Base-by-base conservation (phyloP, 495 filamentous ascomycete genomes). In the Hyaloscypha finlandica region DNA sequence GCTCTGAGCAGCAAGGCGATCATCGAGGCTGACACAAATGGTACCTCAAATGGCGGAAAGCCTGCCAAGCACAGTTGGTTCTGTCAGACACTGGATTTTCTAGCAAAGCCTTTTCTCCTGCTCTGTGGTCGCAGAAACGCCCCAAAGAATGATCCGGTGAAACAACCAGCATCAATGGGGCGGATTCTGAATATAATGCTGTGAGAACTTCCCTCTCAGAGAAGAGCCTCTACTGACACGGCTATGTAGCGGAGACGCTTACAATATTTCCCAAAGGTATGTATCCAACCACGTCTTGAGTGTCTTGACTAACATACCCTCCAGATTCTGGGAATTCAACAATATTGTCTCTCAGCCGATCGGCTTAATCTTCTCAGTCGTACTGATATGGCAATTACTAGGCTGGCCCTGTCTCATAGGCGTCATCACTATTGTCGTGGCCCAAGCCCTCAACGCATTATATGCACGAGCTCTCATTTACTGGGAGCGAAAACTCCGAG, bases 131-230 rank as follows among this genome's bases (percentile, higher is more conserved):
- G 72, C 14, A 2, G 63, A 22, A 68, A 69, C 30, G 67, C 73
- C 51, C 42, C 42, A 1, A 62, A 74, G 68, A 61, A 75, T 76
- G 29, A 16, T 70, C 59, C 66, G 12, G 56, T 63, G 8, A 63
- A 61, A 33, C 60, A 84, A 72, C 83, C 89, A 3, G 90, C 92
- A 0, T 89, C 89, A 0, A 91, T 91, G 76, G 92, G 92, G 20
- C 94, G 94, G 71, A 93, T 94, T 42, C 84, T 94, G 65, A 94
- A 94, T 70, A 75, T 96, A 5, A 85, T 94, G 77, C 87, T 90
- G 66, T 81, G 9, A 61, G 65, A 29, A 32, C 31, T 6, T 19
- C 16, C 9, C 42, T 48, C 42, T 48, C 16, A 19, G 4, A 48
- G 16, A 19, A 4, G 42, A 48, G 1, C 42, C 3, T 30, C 68